These are phyloP conservation scores for Blastobotrys illinoisensis DNA, from an alignment of 1,139 yeast species.

Conservation along the genomic window DNA sequence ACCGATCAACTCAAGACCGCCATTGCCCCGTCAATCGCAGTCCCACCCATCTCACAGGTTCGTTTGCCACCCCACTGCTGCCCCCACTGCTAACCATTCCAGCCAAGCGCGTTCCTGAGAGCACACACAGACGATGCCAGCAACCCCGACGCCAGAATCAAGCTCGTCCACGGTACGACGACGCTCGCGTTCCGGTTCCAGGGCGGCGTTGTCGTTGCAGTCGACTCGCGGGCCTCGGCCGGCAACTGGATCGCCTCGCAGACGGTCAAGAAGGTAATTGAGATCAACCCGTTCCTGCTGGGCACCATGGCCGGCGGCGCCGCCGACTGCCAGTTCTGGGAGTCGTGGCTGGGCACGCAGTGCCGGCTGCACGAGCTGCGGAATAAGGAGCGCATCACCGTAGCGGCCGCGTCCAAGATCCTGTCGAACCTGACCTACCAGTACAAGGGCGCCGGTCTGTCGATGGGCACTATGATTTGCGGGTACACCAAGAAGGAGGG, in stretches of 20 bases:
- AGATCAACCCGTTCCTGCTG: slow-evolving; percentile 87
- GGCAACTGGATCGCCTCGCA: slow-evolving; percentile 98
- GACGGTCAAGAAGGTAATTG: slow-evolving; percentile 94
- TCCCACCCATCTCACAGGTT: slow-evolving; percentile 75
- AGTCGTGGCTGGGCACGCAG: slow-evolving; percentile 96
- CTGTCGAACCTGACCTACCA: slow-evolving; percentile 84
- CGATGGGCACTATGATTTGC: slow-evolving; percentile 99
- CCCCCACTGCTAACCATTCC: slow-evolving; percentile 9
- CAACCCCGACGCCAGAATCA: slow-evolving; percentile 91
- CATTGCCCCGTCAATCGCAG: slow-evolving; percentile 54
- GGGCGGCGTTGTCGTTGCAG: slow-evolving; percentile 95
- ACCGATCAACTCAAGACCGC: slow-evolving; percentile 8
- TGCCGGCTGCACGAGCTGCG: slow-evolving; percentile 92
- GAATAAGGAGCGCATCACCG: slow-evolving; percentile 90
- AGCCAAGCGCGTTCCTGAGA: slow-evolving; percentile 89
- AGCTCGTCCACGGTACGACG: slow-evolving; percentile 98
- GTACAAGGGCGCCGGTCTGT: slow-evolving; percentile 96
- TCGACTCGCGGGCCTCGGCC: slow-evolving; percentile 97
- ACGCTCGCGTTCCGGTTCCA: slow-evolving; percentile 93
- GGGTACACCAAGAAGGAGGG: slow-evolving; percentile 95
- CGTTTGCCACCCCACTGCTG: not conserved
- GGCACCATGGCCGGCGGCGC: slow-evolving; percentile 99
- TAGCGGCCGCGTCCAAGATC: slow-evolving; percentile 95
- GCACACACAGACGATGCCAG: slow-evolving; percentile 96
- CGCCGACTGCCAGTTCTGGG: slow-evolving; percentile 99